A percentile compares a stretch with the other conserved stretches of the same genome.
Conservation (phyloP, 2,329 filamentous ascomycete genomes). For the Aureobasidium subglaciale region DNA sequence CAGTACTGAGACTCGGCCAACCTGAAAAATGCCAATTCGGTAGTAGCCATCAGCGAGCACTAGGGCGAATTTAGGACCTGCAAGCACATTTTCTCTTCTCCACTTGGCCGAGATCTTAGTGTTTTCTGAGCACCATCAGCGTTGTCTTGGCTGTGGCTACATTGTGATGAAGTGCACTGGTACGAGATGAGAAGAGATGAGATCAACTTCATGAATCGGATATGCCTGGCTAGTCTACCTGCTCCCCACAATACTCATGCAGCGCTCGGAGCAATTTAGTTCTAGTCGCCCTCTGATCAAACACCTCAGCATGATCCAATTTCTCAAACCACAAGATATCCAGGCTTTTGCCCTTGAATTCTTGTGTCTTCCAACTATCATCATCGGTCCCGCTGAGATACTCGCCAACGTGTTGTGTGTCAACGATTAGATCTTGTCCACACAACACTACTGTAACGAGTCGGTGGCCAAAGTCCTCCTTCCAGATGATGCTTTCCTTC, state of each 20-base stretch:
- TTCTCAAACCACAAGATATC: slow-evolving; percentile 55
- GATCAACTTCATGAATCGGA: no score
- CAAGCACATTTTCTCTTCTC: no score
- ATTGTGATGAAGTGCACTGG: no score
- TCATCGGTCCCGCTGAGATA: slow-evolving; percentile 34
- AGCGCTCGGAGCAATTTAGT: slow-evolving; percentile 18
- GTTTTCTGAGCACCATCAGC: no score
- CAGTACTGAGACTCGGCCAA: no score
- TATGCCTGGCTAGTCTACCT: background rate
- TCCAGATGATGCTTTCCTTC: slow-evolving; percentile 64
- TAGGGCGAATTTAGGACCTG: no score
- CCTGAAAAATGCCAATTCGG: no score
- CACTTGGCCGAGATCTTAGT: no score
- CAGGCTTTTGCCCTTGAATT: slow-evolving; percentile 38
- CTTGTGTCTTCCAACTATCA: slow-evolving; percentile 32
- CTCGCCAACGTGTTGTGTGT: slow-evolving; percentile 50
- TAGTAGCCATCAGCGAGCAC: no score
- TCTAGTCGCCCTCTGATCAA: slow-evolving; percentile 33
- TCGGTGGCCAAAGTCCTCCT: slow-evolving; percentile 50
- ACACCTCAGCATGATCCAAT: slow-evolving; percentile 59
- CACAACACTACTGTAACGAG: slow-evolving; percentile 52
- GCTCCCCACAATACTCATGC: background rate
- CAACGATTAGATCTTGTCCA: slow-evolving; percentile 58
- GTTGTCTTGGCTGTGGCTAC: no score
- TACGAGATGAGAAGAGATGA: no score